Evolutionary conservation across 2,329 filamentous ascomycete species (phyloP).

Genomic region (Colletotrichum camelliae): DNA sequence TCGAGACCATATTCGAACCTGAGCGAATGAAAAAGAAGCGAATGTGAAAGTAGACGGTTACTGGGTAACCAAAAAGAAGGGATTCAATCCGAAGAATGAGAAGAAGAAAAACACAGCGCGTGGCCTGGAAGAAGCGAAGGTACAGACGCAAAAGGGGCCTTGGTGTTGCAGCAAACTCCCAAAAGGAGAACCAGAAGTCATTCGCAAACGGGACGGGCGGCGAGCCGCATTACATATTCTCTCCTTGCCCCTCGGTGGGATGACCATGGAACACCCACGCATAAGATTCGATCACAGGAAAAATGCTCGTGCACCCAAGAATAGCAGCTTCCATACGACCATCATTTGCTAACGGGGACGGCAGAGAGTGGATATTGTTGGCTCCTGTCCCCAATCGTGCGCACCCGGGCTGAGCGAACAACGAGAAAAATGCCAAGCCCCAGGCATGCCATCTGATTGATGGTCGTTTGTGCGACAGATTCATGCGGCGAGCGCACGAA

Average conservation of each 20-base stretch:
- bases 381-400: not conserved
- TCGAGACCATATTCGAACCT: constrained; percentile 12
- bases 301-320: not conserved
- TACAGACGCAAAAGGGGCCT: not conserved
- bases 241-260: not conserved
- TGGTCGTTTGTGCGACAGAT: constrained; percentile 17
- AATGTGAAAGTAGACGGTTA: not conserved
- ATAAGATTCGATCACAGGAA: not conserved
- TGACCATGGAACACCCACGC: not conserved
- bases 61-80: not conserved
- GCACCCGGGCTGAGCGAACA: not conserved
- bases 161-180: not conserved
- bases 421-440: not conserved
- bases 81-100: constrained; percentile 12
- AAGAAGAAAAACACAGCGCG: not conserved
- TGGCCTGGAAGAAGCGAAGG: not conserved
- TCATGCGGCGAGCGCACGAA: constrained; percentile 16
- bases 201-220: not conserved
- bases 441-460: constrained; percentile 12
- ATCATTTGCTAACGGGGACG: not conserved
- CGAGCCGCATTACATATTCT: constrained; percentile 16
- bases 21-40: constrained; percentile 10
- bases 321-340: not conserved
- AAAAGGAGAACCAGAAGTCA: not conserved
- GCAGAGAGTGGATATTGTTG: not conserved